Evolutionary conservation across 768 basidiomycete genomes (phyloP).

Genomic region (Thelephora ganbajun): DNA sequence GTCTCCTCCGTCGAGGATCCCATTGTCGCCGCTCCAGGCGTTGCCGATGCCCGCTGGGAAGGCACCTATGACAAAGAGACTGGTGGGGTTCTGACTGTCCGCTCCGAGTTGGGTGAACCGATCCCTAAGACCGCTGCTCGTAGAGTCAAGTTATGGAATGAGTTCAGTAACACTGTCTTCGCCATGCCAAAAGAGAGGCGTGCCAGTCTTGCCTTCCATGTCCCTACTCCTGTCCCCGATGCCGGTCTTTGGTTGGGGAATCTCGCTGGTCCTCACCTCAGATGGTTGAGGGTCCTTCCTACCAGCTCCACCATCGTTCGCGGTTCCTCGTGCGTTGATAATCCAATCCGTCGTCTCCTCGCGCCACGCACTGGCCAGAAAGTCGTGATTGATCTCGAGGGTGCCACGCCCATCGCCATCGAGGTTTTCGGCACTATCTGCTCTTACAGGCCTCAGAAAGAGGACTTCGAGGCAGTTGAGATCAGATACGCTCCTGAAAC

Average conservation of each 20-base stretch:
- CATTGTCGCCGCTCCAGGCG: constrained; percentile 89
- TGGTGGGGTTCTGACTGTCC: constrained; percentile 92
- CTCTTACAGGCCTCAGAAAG: constrained; percentile 59
- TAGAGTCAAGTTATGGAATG: constrained; percentile 95
- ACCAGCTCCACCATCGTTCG: constrained; percentile 77
- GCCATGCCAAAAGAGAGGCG: constrained; percentile 94
- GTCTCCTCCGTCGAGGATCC: constrained; percentile 95
- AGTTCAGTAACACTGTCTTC: constrained; percentile 96
- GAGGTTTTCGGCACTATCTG: constrained; percentile 67
- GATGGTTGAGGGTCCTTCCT: constrained; percentile 80
- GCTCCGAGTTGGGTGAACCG: constrained; percentile 95
- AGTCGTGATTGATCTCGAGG: constrained; percentile 39
- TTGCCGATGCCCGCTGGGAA: constrained; percentile 86
- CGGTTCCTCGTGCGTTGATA: constrained; percentile 73
- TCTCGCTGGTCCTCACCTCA: constrained; percentile 68
- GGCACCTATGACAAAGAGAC: constrained; percentile 89
- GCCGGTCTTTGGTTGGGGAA: constrained; percentile 66
- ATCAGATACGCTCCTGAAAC: constrained; percentile 42
- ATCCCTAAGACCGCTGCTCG: constrained; percentile 99
- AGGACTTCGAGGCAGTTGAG: constrained; percentile 73
- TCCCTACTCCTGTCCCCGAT: constrained; percentile 60
- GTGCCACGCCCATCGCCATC: constrained; percentile 39
- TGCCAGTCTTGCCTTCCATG: constrained; percentile 28
- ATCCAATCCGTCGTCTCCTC: constrained; percentile 80
- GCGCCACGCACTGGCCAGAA: constrained; percentile 71